Evolutionary conservation across 768 basidiomycete genomes (phyloP).

Genomic region (Zangia roseola): DNA sequence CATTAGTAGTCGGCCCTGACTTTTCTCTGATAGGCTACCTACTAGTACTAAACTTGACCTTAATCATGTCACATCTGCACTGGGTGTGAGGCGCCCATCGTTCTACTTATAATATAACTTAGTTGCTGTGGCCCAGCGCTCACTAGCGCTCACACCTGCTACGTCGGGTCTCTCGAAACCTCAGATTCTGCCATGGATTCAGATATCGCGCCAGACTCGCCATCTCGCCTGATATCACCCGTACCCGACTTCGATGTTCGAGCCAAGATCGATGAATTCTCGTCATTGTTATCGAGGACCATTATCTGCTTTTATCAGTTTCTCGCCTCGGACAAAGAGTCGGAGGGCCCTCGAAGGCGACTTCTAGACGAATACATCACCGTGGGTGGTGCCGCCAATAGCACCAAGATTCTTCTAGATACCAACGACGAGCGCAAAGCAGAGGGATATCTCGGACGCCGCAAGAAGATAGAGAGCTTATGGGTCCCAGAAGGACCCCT

Average conservation of each 20-base stretch:
- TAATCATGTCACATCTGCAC: neutral
- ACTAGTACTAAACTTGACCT: too few relatives aligned
- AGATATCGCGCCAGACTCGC: neutral
- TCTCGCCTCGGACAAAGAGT: conserved; percentile 24
- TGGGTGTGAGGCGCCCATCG: neutral
- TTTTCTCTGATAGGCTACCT: too few relatives aligned
- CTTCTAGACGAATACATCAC: conserved; percentile 29
- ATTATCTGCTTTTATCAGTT: conserved; percentile 29
- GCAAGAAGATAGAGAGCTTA: conserved; percentile 18
- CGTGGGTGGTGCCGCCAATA: conserved; percentile 26
- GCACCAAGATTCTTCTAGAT: conserved; percentile 25
- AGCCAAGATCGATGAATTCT: conserved; percentile 24
- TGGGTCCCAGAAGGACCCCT: conserved; percentile 19
- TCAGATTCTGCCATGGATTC: conserved; percentile 12
- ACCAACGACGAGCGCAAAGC: conserved; percentile 21
- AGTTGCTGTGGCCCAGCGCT: conserved; percentile 6
- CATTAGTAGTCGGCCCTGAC: too few relatives aligned
- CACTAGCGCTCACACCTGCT: neutral
- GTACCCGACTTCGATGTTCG: conserved; percentile 16
- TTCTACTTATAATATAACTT: conserved; percentile 3
- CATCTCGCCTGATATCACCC: neutral
- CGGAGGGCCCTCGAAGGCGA: conserved; percentile 19
- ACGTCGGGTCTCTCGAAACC: neutral
- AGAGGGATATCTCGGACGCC: conserved; percentile 21
- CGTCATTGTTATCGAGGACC: conserved; percentile 17